Base-by-base conservation (phyloP, 805 yeast genomes). In the Teunomyces gatunensis region DNA sequence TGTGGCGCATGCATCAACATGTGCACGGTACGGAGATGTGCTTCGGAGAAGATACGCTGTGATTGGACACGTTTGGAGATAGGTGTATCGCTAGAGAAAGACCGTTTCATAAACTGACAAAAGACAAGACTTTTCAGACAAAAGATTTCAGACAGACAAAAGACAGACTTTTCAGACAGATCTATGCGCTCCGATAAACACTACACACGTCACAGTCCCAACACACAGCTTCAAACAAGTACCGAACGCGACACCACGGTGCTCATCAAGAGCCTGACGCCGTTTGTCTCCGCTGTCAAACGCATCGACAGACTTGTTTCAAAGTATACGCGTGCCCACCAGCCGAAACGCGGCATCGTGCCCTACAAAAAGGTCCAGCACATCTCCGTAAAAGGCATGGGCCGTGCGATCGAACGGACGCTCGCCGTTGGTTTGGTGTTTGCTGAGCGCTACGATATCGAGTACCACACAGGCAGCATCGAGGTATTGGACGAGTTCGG, bases 311-410 rank as follows among this genome's bases (percentile, higher is more conserved):
- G 80, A 57, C 68, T 74, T 44, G 61, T 89, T 18, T 67, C 62
- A 4, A 74, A 73, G 41, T 71, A 80, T 51, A 65, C 67, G 47
- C 61, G 59, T 35, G 47, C 59, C 23, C 46, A 51, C 17, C 55
- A 50, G 32, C 53, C 45, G 21, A 51, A 51, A 18, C 65, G 68
- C 50, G 65, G 52, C 48, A 64, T 66, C 42, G 61, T 60, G 27
- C 60, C 62, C 45, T 68, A 72, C 47, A 74, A 74, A 47, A 73
- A 69, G 33, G 68, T 69, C 0, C 58, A 68, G 23, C 79, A 70
- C 57, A 73, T 89, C 6, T 71, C 76, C 0, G 75, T 90, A 2
- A 65, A 79, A 46, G 97, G 95, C 0, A 83, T 88, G 85, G 96
- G 96, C 2, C 60, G 60, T 20, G 59, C 91, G 7, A 80, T 86